phyloP scores from a whole-genome alignment of 2,329 filamentous ascomycete species.

The Salinomyces thailandicus region DNA sequence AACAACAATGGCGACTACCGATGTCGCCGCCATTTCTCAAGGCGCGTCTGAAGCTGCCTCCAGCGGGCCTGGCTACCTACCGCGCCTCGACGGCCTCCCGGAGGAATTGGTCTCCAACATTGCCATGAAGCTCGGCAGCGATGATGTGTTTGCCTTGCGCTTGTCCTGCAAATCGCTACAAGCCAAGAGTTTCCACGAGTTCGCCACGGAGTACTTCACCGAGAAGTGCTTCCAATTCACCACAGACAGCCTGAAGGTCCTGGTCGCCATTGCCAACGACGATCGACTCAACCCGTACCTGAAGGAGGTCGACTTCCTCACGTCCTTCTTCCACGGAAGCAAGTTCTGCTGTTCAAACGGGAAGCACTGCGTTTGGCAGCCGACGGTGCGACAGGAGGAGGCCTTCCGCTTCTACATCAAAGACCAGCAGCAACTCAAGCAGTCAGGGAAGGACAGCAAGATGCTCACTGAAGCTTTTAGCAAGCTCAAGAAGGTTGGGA shows the following conservation, averaged over 20 bases:
- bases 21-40: too few species aligned
- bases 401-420: slow-evolving; percentile 16
- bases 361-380: slow-evolving; percentile 11
- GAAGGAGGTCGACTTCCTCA: slow-evolving; percentile 16
- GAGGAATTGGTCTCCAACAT: slow-evolving; percentile 23
- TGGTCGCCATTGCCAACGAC: slow-evolving; percentile 17
- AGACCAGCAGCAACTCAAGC: slow-evolving; percentile 16
- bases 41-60: too few species aligned
- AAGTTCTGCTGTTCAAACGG: slow-evolving; percentile 11
- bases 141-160: slow-evolving; percentile 19
- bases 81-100: slow-evolving; percentile 14
- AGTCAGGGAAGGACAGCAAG: slow-evolving; percentile 10
- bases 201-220: slow-evolving; percentile 19
- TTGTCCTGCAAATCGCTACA: slow-evolving; percentile 19
- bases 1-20: too few species aligned
- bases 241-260: slow-evolving; percentile 16
- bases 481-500: slow-evolving; percentile 6
- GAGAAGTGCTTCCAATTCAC: slow-evolving; percentile 18
- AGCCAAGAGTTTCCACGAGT: slow-evolving; percentile 17
- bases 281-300: slow-evolving; percentile 15
- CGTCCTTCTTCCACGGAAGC: slow-evolving; percentile 12
- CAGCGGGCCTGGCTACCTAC: too few species aligned
- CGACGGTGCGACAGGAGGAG: slow-evolving; percentile 15
- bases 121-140: slow-evolving; percentile 15
- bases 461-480: slow-evolving; percentile 17